Evolutionary conservation across 108 stramenopile genomes (phyloP).

Genomic region (Stephanodiscus triporus): DNA sequence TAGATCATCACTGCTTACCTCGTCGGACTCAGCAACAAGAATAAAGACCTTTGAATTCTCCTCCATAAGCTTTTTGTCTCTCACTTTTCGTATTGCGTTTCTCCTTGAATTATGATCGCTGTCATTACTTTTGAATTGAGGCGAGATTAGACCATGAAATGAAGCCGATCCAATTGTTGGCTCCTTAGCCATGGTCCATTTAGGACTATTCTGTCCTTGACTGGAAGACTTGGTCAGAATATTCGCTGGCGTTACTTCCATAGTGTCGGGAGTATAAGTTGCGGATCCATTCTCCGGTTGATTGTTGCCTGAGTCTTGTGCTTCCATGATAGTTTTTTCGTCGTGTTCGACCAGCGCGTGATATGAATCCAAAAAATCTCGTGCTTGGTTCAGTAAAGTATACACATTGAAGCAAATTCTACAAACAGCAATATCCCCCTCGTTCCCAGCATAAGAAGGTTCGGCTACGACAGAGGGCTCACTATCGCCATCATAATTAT

Average conservation of each 20-base stretch:
- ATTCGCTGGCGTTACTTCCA: conserved; percentile 14
- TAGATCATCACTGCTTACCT: conserved; percentile 26
- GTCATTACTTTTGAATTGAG: conserved; percentile 14
- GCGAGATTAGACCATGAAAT: conserved; percentile 27
- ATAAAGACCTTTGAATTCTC: conserved; percentile 45
- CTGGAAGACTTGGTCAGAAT: conserved; percentile 18
- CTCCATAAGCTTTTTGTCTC: conserved; percentile 34
- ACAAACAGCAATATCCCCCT: conserved; percentile 49
- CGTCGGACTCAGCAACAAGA: conserved; percentile 41
- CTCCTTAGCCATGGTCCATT: conserved; percentile 18
- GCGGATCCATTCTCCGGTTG: conserved; percentile 20
- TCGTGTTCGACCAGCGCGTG: conserved; percentile 17
- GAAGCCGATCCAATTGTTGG: conserved; percentile 21
- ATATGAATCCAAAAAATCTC: conserved; percentile 26
- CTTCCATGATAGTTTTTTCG: conserved; percentile 8
- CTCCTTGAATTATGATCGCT: conserved; percentile 16
- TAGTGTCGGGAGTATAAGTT: neutral
- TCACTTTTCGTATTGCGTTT: conserved; percentile 22
- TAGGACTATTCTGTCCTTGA: conserved; percentile 21
- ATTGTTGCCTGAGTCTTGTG: conserved; percentile 33
- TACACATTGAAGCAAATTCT: conserved; percentile 49
- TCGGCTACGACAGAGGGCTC: conserved; percentile 10
- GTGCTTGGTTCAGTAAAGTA: conserved; percentile 44
- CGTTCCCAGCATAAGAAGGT: conserved; percentile 10
- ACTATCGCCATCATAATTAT: conserved; percentile 2